Percentiles rank a stretch among this genome's conserved stretches.
Evolutionary conservation across 768 basidiomycete species (phyloP).

Genomic region (Tulasnella sp.): DNA sequence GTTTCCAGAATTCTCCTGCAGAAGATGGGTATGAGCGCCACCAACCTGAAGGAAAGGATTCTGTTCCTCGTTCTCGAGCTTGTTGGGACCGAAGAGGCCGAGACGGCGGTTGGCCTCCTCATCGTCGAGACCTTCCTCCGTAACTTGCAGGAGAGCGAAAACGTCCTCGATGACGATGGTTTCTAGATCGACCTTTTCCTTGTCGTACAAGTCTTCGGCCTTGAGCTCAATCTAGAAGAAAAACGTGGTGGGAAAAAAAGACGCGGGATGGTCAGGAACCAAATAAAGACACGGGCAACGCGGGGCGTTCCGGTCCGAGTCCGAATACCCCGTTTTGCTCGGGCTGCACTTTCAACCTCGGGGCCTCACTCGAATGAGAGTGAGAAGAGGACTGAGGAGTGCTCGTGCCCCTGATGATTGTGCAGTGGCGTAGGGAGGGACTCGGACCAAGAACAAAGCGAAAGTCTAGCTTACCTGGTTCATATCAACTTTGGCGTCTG

Average conservation of each 20-base stretch:
- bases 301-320: slow-evolving; percentile 4
- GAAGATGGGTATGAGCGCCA: slow-evolving; percentile 22
- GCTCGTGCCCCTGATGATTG: background rate
- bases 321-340: slow-evolving; percentile 1
- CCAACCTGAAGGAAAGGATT: slow-evolving; percentile 88
- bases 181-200: slow-evolving; percentile 98
- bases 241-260: background rate
- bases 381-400: background rate
- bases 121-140: slow-evolving; percentile 62
- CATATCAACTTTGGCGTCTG: slow-evolving; percentile 87
- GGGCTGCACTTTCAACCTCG: background rate
- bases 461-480: slow-evolving; percentile 39
- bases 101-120: slow-evolving; percentile 79
- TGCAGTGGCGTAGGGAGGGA: background rate
- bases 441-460: background rate
- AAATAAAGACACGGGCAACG: background rate
- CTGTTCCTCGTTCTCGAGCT: slow-evolving; percentile 82
- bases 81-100: slow-evolving; percentile 94
- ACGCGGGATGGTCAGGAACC: slow-evolving; percentile 20
- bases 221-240: slow-evolving; percentile 64
- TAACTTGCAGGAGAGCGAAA: slow-evolving; percentile 89
- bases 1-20: background rate
- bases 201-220: slow-evolving; percentile 91
- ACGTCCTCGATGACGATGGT: slow-evolving; percentile 95
- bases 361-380: background rate